Conservation (phyloP, 345 rosid species). For the Lepidium aucheri region DNA sequence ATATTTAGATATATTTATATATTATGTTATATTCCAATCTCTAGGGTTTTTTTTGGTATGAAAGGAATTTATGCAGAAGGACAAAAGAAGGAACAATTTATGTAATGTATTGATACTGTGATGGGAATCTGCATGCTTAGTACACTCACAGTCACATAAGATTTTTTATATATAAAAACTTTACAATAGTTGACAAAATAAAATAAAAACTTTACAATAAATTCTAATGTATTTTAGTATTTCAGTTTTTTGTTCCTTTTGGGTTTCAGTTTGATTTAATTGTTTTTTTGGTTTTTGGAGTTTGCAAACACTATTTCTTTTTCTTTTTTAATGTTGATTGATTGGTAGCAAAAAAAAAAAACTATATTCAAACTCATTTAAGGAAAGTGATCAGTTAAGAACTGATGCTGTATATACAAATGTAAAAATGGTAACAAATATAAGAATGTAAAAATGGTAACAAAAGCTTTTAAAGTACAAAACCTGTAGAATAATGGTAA, state of each 20-base stretch:
- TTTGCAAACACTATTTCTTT: background rate
- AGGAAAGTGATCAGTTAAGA: background rate
- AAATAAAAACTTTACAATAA: background rate
- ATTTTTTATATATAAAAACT: background rate
- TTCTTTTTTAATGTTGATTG: background rate
- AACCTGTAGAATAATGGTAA: too few species aligned
- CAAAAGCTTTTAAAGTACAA: too few species aligned
- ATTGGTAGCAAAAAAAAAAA: background rate
- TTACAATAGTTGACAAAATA: background rate
- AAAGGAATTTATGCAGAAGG: conserved; percentile 27
- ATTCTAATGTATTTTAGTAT: background rate
- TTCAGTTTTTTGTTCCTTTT: background rate
- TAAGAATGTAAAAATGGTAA: too few species aligned
- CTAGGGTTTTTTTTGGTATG: conserved; percentile 29
- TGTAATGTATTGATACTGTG: conserved; percentile 21
- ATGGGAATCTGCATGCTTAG: conserved; percentile 12
- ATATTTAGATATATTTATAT: background rate
- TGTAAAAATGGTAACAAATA: too few species aligned
- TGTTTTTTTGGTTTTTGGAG: background rate
- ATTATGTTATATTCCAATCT: background rate
- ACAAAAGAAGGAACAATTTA: conserved; percentile 21
- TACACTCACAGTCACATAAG: conserved; percentile 18
- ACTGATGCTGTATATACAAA: too few species aligned
- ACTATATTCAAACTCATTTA: too few species aligned
- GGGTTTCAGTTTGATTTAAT: background rate